phyloP scores from a whole-genome alignment of 805 yeast genomes.

The Yamadazyma laniorum region DNA sequence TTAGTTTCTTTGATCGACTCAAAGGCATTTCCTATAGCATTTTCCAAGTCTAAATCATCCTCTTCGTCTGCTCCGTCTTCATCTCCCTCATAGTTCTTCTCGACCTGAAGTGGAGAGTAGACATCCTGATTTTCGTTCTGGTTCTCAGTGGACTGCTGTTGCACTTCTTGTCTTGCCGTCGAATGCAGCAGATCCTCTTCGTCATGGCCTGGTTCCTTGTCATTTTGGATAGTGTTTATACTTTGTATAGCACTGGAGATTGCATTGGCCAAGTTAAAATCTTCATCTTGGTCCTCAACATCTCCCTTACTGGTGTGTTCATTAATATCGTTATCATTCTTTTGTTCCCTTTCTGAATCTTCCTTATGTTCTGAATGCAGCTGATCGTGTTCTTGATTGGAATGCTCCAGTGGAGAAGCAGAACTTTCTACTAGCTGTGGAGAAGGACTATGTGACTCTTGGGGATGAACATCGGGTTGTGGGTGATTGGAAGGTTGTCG shows the following conservation, averaged over 20 bases:
- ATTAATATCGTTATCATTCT: neutral
- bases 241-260: constrained; percentile 16
- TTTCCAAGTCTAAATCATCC: constrained; percentile 27
- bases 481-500: constrained; percentile 5
- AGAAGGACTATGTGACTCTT: neutral
- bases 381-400: neutral
- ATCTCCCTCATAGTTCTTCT: constrained; percentile 9
- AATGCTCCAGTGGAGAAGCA: neutral
- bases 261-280: constrained; percentile 13
- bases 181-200: neutral
- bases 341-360: neutral
- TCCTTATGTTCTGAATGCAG: neutral
- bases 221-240: constrained; percentile 6
- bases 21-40: constrained; percentile 42
- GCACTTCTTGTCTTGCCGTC: neutral
- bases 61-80: constrained; percentile 10
- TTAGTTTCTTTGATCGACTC: constrained; percentile 15
- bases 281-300: constrained; percentile 10
- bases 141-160: neutral
- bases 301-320: neutral
- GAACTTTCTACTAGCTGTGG: neutral
- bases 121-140: constrained; percentile 1
- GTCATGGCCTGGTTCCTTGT: constrained; percentile 1
- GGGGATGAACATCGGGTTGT: neutral
- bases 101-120: constrained; percentile 15